These are phyloP conservation scores for Penicillium italicum DNA, from an alignment of 2,329 filamentous ascomycete species.

Conservation along the genomic window DNA sequence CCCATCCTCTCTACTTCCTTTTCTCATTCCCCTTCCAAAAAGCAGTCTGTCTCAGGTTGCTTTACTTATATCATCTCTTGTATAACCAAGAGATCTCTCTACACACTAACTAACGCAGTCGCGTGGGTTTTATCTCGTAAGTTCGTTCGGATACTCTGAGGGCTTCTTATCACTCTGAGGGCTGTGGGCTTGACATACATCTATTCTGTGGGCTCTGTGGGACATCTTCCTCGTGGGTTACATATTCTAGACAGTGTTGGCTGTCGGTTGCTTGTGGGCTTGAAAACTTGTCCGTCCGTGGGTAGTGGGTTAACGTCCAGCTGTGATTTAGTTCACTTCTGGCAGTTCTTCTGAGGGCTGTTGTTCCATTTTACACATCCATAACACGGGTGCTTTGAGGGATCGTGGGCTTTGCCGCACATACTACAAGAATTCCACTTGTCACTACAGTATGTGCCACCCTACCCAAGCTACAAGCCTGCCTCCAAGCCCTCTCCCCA, in stretches of 20 bases:
- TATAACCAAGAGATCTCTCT: constrained; percentile 10
- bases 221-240: constrained; percentile 41
- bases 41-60: constrained; percentile 17
- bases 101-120: constrained; percentile 31
- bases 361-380: constrained; percentile 25
- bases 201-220: constrained; percentile 42
- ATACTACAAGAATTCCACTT: constrained; percentile 21
- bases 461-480: constrained; percentile 11
- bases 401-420: constrained; percentile 39
- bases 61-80: constrained; percentile 8
- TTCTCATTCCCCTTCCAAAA: constrained; percentile 9
- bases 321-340: constrained; percentile 34
- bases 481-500: constrained; percentile 4
- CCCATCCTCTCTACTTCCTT: constrained; percentile 17
- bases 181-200: constrained; percentile 43
- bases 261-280: constrained; percentile 45
- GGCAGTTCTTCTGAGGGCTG: constrained; percentile 28
- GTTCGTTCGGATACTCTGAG: constrained; percentile 39
- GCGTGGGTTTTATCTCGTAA: constrained; percentile 34
- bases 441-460: constrained; percentile 12
- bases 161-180: constrained; percentile 39
- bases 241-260: constrained; percentile 41
- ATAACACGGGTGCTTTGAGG: constrained; percentile 36
- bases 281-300: constrained; percentile 40
- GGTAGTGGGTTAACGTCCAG: constrained; percentile 40